Conservation (phyloP, 352 stramenopile species). For the Phytophthora cryptogea region DNA sequence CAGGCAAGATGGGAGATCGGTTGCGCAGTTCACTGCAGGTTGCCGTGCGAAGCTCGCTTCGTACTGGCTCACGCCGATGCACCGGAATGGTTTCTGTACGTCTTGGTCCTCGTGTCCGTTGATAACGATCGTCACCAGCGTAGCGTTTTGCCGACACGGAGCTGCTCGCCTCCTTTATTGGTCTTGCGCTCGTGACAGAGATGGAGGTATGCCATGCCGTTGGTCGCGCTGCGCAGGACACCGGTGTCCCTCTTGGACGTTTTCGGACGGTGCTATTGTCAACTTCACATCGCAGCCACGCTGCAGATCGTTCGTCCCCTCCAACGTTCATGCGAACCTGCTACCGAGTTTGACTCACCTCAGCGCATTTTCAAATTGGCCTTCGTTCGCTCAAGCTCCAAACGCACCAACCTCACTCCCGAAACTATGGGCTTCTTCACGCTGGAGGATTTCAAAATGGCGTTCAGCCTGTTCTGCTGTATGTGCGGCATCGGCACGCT, state of each 20-base stretch:
- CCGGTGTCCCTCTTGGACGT: constrained; percentile 17
- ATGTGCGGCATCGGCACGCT: constrained; percentile 65
- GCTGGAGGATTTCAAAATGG: constrained; percentile 46
- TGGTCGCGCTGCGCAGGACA: constrained; percentile 9
- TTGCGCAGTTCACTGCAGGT: constrained; percentile 5
- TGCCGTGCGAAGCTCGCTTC: constrained; percentile 14
- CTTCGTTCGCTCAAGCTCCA: constrained; percentile 1
- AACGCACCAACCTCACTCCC: constrained; percentile 21
- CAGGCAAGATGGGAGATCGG: constrained; percentile 19
- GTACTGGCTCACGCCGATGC: constrained; percentile 17
- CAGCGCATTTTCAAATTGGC: constrained; percentile 18
- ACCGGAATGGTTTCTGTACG: constrained; percentile 22
- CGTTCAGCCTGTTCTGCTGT: constrained; percentile 53
- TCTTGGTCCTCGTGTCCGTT: background rate
- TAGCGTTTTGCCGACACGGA: constrained; percentile 15
- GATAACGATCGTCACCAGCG: constrained; percentile 13
- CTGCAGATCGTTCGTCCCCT: background rate
- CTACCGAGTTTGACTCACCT: background rate
- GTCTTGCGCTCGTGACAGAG: constrained; percentile 14
- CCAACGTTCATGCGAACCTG: background rate
- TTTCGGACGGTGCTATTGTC: constrained; percentile 8
- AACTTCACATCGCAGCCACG: background rate
- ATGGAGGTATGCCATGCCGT: constrained; percentile 7
- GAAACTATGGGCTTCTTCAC: constrained; percentile 39
- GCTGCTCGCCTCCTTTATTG: constrained; percentile 13